Percentiles rank a stretch among this genome's conserved stretches.
Conservation (phyloP, 2,329 filamentous ascomycete genomes). For the Exophiala calicioides region DNA sequence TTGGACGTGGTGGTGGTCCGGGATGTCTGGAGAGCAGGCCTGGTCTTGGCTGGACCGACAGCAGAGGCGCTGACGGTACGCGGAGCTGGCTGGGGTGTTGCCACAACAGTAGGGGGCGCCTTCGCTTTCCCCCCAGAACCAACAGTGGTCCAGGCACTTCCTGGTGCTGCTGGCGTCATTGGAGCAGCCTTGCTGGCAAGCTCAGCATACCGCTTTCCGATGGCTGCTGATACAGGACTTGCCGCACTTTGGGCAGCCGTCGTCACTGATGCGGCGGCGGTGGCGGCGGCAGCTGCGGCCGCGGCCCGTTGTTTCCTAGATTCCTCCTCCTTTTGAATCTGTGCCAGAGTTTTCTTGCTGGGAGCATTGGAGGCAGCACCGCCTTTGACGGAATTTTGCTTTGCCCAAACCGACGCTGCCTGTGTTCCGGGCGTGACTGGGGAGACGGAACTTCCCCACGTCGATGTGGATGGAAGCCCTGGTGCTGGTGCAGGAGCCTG, state of each 20-base stretch:
- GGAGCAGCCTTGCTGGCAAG: constrained; percentile 75
- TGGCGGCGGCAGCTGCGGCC: constrained; percentile 50
- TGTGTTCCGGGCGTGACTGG: constrained; percentile 61
- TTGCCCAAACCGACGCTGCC: constrained; percentile 51
- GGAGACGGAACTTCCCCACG: constrained; percentile 76
- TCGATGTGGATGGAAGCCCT: constrained; percentile 82
- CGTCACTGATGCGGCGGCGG: constrained; percentile 50
- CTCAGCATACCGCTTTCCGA: constrained; percentile 89
- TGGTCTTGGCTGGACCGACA: constrained; percentile 48
- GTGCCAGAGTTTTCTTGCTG: constrained; percentile 84
- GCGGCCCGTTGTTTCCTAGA: constrained; percentile 75
- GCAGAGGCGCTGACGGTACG: constrained; percentile 48
- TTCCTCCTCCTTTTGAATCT: constrained; percentile 97
- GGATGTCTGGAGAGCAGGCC: constrained; percentile 55
- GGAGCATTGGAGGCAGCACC: constrained; percentile 36
- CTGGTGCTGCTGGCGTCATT: constrained; percentile 45
- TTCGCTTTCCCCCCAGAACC: constrained; percentile 92
- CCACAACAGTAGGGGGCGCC: constrained; percentile 58
- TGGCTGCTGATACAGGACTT: constrained; percentile 45
- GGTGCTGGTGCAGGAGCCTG: constrained; percentile 69
- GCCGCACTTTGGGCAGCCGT: constrained; percentile 46
- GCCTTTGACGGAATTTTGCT: constrained; percentile 47
- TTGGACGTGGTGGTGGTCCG: constrained; percentile 47
- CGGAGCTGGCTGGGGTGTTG: constrained; percentile 49
- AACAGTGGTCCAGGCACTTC: constrained; percentile 86